Percentiles rank a stretch among this genome's conserved stretches.
Evolutionary conservation across 495 filamentous ascomycete species (phyloP).

Genomic region (Melanomma pulvis-pyrius): DNA sequence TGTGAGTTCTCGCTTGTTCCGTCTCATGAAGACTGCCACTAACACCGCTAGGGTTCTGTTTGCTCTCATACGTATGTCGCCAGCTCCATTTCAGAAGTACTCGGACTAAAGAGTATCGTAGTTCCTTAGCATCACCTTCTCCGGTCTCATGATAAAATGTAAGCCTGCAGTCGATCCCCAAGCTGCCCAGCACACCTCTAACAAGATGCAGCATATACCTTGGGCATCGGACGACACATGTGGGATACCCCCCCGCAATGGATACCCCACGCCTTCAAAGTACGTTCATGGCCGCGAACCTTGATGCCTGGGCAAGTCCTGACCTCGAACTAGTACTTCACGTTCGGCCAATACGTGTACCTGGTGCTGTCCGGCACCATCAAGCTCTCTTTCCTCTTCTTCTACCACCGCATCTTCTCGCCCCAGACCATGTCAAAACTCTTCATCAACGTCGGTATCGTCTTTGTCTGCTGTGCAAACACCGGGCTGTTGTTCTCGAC

Average conservation of each 20-base stretch:
- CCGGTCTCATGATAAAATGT: neutral
- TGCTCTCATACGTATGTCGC: conserved; percentile 8
- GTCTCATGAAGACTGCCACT: neutral
- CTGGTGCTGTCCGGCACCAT: neutral
- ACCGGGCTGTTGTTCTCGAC: neutral
- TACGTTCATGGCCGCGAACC: neutral
- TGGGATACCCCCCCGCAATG: conserved; percentile 1
- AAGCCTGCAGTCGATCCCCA: neutral
- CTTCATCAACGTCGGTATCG: conserved; percentile 4
- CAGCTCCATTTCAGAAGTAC: neutral
- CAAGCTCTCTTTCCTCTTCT: conserved; percentile 17
- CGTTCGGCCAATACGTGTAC: neutral
- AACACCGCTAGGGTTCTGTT: neutral
- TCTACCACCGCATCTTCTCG: conserved; percentile 7
- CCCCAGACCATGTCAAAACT: neutral
- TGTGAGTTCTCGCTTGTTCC: neutral
- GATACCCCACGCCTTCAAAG: neutral
- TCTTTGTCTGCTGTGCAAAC: neutral
- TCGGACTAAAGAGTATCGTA: neutral
- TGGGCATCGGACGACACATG: conserved; percentile 13
- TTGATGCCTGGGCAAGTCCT: neutral
- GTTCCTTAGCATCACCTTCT: neutral
- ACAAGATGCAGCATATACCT: neutral
- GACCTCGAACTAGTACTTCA: neutral
- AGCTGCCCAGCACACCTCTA: neutral